Evolutionary conservation across 306 rosid genomes (phyloP).

Genomic region (Cicer yamashitae): DNA sequence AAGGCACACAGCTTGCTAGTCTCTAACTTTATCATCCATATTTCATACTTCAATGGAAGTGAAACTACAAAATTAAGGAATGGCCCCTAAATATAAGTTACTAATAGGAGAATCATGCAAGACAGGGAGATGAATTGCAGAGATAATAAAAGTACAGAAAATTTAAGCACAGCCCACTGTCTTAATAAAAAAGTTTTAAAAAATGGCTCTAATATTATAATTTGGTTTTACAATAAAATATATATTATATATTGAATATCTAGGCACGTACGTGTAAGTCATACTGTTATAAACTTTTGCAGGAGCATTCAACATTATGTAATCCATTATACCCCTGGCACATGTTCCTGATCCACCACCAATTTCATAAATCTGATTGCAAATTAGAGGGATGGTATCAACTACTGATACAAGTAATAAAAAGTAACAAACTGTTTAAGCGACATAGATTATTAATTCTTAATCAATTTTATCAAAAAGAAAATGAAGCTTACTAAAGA

Average conservation of each 20-base stretch:
- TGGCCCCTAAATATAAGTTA: conserved; percentile 26
- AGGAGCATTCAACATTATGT: conserved; percentile 96
- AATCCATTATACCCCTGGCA: conserved; percentile 98
- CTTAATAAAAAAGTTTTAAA: conserved; percentile 30
- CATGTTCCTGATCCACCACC: conserved; percentile 99
- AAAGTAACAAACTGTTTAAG: conserved; percentile 30
- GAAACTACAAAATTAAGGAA: conserved; percentile 32
- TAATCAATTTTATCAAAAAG: conserved; percentile 8
- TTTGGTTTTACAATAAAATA: conserved; percentile 40
- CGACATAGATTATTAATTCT: conserved; percentile 31
- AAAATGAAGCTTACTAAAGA: not conserved
- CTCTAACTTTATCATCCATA: conserved; percentile 17
- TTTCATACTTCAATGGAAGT: conserved; percentile 16
- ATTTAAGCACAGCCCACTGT: conserved; percentile 37
- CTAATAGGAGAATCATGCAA: conserved; percentile 36
- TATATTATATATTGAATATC: conserved; percentile 19
- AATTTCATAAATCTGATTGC: conserved; percentile 94
- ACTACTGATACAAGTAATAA: conserved; percentile 43
- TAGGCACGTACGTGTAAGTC: conserved; percentile 83
- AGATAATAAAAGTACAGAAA: conserved; percentile 17
- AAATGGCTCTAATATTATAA: conserved; percentile 33
- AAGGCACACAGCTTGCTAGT: conserved; percentile 8
- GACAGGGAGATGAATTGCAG: conserved; percentile 13
- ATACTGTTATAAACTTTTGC: conserved; percentile 81
- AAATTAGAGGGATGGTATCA: conserved; percentile 55